Base-by-base conservation (phyloP, 371 early-diverging fungal genomes). In the Basidiobolus meristosporus region DNA sequence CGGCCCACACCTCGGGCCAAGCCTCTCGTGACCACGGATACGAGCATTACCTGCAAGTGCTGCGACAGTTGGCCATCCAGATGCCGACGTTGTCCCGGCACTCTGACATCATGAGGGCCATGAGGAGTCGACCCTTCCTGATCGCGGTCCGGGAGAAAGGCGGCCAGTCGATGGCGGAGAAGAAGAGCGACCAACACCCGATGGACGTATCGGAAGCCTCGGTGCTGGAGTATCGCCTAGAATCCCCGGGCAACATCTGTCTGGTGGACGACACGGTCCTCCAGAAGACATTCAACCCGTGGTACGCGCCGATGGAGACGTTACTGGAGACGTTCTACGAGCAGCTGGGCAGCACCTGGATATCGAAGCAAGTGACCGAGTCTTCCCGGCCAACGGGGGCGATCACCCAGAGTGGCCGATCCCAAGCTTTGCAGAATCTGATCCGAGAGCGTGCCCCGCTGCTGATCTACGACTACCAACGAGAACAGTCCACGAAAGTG, bases 371-470 rank as follows among this genome's bases (percentile, higher is more conserved):
- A 28, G 77, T 73, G n/a, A 57, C 43, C 23, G 64, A 71, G 42
- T 53, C 57, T 1, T 65, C 56, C 34, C 58, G 57, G 0, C 69
- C 66, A 23, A 44, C 52, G 9, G 75, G 71, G 0, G 49, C 47
- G 4, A 48, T 68, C 10, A 59, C 53, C n/a, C 43, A 50, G 7
- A 77, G 80, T 0, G 39, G 40, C 0, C 51, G 52, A 20, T 62
- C 84, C 1, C 52, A 60, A 30, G 47, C 51, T n/a, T 53, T 87
- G 21, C 69, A 82, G 30, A 57, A 60, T 29, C 48, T 73, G 37
- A 81, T 90, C 22, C 63, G 68, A 23, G 73, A 81, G 43, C 75
- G 90, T 2, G 78, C 87, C 1, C 76, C 83, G 0, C 59, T 89
- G 36, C 59, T 85, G 30, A 50, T 83, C 20, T 73, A 77, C 47